Base-by-base conservation (phyloP, 1,284 basidiomycete species). In the Malassezia globosa region DNA sequence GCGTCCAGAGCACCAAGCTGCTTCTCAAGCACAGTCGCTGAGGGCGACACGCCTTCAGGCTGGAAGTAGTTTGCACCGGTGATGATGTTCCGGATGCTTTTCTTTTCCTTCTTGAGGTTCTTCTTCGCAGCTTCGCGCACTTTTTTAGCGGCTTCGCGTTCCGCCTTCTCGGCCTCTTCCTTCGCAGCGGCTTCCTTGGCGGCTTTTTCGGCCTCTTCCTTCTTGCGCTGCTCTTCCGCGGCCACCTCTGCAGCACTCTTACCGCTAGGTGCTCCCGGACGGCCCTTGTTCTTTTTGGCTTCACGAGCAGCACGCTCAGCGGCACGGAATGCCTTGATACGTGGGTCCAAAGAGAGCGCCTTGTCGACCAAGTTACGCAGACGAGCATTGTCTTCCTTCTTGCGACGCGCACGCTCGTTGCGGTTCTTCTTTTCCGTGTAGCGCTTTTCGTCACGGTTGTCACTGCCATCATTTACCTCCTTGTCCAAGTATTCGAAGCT, bases 341-440 rank as follows among this genome's bases (percentile, higher is more conserved):
- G 85, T 24, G 92, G 92, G 73, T 97, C 92, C 55, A 83, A 72
- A 51, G 80, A 79, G 47, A 96, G 79, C 7, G 87, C 82, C 51
- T 83, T 76, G 76, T 97, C 94, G 41, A 97, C 88, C 22, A 96
- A 77, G 41, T 77, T 77, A 48, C 94, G 83, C 33, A 96, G 74
- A 64, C 90, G 84, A 2, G 87, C 84, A 50, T 82, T 96, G 75
- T 97, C 94, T 69, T 95, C 94, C 80, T 95, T 96, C 79, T 97
- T 97, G 74, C 88, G 80, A 49, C 87, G 81, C 2, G 87, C 84
- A 37, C 94, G 87, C 75, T 97, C 94, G 19, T 85, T 77, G 75
- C 94, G 92, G 82, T 97, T 97, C 80, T 97, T 97, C 80, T 96
- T 96, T 76, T 97, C 94, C 6, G 87, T 88, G 76, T 90, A 95